Evolutionary conservation across 2,329 filamentous ascomycete species (phyloP), one percentile per base, ranked within the genome.

Genomic region (Cryphonectria nitschkei): DNA sequence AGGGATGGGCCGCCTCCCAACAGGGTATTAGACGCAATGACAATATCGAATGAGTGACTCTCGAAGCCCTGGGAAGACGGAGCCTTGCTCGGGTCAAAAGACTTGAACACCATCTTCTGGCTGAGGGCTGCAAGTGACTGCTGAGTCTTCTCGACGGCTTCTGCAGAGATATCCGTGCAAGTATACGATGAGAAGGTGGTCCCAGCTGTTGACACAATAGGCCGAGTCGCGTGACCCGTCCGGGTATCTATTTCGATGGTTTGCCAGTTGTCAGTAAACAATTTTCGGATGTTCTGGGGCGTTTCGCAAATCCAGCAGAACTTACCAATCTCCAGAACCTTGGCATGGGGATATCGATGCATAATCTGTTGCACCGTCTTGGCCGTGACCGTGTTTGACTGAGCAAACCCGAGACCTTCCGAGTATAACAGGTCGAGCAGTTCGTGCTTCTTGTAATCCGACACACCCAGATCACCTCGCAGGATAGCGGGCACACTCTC

Each of bases 91-190:
- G 81, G 74, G 67, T 83, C 76, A 1, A 75, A 72, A 0, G 74
- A 70, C 62, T 19, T 26, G 56, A 22, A 71, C 1, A 32, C 37
- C 62, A 70, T 58, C 26, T 60, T 67, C 9, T 58, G n/a, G 6
- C 3, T 14, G 26, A 19, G 43, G 46, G 39, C 60, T 26, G 3
- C 26, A 56, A 52, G 4, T 34, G 56, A 37, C 54, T 37, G 3
- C 32, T 63, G 37, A 13, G 64, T 81, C 1, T 76, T 68, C 6
- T 78, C 76, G 63, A 85, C 82, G 75, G 81, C 81, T 19, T 75
- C 78, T 1, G 76, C 64, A 0, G 79, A 80, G 16, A 83, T 78
- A 67, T 85, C 83, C 0, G 84, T 85, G 74, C 78, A 85, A 0
- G 81, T 83, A 71, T 85, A 86, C 5, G 78, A 77, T 0, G 75